Conservation (phyloP, 179 eudicot species). For the Silene vulgaris region DNA sequence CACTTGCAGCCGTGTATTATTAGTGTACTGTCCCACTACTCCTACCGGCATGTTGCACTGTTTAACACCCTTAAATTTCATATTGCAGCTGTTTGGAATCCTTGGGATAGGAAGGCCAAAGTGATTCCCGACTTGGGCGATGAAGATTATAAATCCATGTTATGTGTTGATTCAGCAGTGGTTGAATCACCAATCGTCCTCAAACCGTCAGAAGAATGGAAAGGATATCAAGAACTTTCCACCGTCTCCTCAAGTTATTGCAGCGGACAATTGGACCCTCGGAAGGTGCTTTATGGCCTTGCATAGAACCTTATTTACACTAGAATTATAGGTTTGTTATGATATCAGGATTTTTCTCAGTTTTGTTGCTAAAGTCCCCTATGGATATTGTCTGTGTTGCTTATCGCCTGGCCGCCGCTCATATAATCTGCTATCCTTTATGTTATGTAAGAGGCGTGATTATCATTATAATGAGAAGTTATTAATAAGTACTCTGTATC, state of each 20-base stretch:
- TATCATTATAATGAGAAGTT: not conserved
- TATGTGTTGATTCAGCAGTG: constrained; percentile 52
- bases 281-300: constrained; percentile 39
- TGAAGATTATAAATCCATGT: constrained; percentile 54
- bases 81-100: constrained; percentile 60
- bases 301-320: constrained; percentile 1
- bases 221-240: constrained; percentile 52
- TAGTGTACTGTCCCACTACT: not conserved
- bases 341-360: not conserved
- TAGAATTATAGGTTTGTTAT: not conserved
- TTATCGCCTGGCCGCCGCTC: not conserved
- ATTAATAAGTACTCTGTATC: not conserved
- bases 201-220: constrained; percentile 68
- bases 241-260: constrained; percentile 70
- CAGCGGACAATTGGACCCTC: constrained; percentile 68
- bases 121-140: constrained; percentile 47
- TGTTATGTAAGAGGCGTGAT: not conserved
- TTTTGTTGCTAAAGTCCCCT: not conserved
- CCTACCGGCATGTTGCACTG: not conserved
- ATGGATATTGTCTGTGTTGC: not conserved
- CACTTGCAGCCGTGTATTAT: not conserved
- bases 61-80: not conserved
- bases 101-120: constrained; percentile 58
- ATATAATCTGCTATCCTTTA: not conserved
- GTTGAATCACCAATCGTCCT: constrained; percentile 45